These are phyloP conservation scores for Beta macrorhiza DNA, from an alignment of 179 eudicot species.

Conservation along the genomic window DNA sequence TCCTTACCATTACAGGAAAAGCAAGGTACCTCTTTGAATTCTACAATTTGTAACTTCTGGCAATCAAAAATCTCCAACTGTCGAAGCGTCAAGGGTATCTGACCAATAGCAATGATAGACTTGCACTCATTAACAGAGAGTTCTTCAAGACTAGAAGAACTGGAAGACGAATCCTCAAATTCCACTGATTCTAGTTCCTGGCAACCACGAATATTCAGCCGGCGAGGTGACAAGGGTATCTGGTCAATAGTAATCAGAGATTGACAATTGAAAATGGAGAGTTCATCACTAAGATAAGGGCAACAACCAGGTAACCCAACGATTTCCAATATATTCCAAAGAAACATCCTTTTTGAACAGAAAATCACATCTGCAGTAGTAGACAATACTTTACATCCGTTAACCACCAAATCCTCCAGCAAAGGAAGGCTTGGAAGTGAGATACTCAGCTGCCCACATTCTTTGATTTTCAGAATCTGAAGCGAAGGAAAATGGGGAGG, in stretches of 20 bases:
- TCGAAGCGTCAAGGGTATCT: neutral
- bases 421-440: neutral
- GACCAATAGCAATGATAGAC: neutral
- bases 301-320: too few species aligned
- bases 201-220: neutral
- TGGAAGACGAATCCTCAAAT: neutral
- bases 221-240: neutral
- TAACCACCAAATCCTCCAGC: neutral
- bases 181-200: neutral
- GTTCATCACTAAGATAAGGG: too few species aligned
- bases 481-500: neutral
- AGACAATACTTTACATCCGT: too few species aligned
- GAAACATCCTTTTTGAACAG: too few species aligned
- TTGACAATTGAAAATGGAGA: too few species aligned
- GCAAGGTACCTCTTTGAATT: neutral
- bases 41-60: neutral
- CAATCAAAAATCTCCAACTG: neutral
- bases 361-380: too few species aligned
- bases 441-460: neutral
- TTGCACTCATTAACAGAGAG: neutral
- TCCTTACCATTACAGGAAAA: too few species aligned
- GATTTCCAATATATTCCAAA: too few species aligned
- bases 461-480: neutral
- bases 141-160: neutral
- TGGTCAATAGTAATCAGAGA: too few species aligned